phyloP scores from a whole-genome alignment of 1,284 basidiomycete species.

The Papiliotrema laurentii region DNA sequence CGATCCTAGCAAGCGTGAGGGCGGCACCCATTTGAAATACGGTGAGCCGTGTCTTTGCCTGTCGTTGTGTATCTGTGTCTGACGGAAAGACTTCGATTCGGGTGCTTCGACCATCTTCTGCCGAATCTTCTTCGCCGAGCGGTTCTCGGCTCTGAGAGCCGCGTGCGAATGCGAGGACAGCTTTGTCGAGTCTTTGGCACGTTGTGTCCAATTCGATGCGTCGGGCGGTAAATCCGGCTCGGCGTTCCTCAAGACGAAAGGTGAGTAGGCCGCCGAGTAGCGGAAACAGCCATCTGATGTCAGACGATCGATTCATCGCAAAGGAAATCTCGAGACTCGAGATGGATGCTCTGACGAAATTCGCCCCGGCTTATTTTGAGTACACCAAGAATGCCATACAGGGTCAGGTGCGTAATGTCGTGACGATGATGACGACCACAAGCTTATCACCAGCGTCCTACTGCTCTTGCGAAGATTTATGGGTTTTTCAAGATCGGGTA shows the following conservation, averaged over 20 bases:
- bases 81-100: constrained; percentile 85
- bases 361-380: constrained; percentile 95
- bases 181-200: constrained; percentile 86
- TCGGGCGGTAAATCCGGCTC: constrained; percentile 95
- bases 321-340: constrained; percentile 92
- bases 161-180: constrained; percentile 91
- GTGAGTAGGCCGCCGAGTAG: constrained; percentile 48
- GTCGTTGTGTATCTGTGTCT: no score
- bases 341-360: constrained; percentile 91
- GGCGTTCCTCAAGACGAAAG: constrained; percentile 91
- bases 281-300: constrained; percentile 4
- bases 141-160: constrained; percentile 89
- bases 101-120: constrained; percentile 91
- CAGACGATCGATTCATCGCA: constrained; percentile 96
- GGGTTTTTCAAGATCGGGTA: constrained; percentile 96
- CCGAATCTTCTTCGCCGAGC: constrained; percentile 92
- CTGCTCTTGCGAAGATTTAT: constrained; percentile 92
- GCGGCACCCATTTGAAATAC: constrained; percentile 47
- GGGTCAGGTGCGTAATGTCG: constrained; percentile 58
- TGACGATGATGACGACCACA: constrained; percentile 20
- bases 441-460: constrained; percentile 78
- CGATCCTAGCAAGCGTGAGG: constrained; percentile 28
- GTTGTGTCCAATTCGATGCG: constrained; percentile 95
- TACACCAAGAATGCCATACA: constrained; percentile 76
- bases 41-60: constrained; percentile 34